Base-by-base conservation (phyloP, 1,284 basidiomycete species). In the Ceratobasidium sp. region DNA sequence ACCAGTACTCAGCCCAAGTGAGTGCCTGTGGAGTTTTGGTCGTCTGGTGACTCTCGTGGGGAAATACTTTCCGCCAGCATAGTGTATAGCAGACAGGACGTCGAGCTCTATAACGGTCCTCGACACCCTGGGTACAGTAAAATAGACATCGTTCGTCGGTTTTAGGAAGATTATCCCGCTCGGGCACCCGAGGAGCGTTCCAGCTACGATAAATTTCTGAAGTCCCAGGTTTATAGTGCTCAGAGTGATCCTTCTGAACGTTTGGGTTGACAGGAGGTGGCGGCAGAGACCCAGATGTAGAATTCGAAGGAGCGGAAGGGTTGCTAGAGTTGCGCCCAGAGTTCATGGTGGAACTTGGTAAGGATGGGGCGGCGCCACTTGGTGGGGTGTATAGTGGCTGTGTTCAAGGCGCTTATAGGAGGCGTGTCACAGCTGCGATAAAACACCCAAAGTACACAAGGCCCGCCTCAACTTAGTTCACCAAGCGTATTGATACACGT, bases 21-120 rank as follows among this genome's bases (percentile, higher is more conserved):
- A 71, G 39, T 24, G 66, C 66, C 54, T 59, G 66, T 13, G 66
- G 66, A 14, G 39, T 34, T 43, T 71, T 71, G 13, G 66, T 53
- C 14, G 54, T 34, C 29, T 71, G 66, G n/a, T 71, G 66, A 59
- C 66, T 71, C 43, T 71, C 66, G 29, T 71, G 66, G 11, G 66
- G 66, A 29, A 71, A 71, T n/a, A 54, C 66, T 1, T 54, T 54
- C 3, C 66, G 53, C 66, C 66, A 71, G 66, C 66, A 71, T 11
- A 71, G 34, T n/a, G 66, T 71, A 54, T 71, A 71, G 66, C 66
- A 71, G 16, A 71, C 66, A 43, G 66, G 66, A 16, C 66, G 66
- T 19, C 53, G 53, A 54, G 66, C 53, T 41, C 66, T 54, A 31
- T 56, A 71, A 14, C 66, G 53, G 24, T 59, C 66, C n/a, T 71